A percentile compares a stretch with the other conserved stretches of the same genome.
Conservation (phyloP, 345 rosid species). For the Punica granatum region DNA sequence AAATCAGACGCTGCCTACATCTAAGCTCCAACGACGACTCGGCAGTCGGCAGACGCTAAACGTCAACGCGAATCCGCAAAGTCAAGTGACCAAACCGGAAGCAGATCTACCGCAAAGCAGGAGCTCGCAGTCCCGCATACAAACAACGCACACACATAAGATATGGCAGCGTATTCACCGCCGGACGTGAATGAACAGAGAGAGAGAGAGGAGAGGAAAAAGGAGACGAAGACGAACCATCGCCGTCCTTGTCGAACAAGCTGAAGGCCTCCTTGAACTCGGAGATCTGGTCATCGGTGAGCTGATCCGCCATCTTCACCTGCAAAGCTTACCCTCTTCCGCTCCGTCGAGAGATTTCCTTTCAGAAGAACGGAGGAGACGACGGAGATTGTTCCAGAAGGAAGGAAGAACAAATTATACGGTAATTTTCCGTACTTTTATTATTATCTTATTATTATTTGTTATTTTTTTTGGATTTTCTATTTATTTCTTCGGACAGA, state of each 20-base stretch:
- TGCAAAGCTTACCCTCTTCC: background rate
- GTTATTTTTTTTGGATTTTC: background rate
- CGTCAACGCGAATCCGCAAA: background rate
- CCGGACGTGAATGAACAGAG: background rate
- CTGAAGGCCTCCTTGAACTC: conserved; percentile 46
- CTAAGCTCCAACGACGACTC: background rate
- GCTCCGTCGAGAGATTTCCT: background rate
- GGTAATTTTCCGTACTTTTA: background rate
- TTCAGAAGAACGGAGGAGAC: background rate
- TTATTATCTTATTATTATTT: background rate
- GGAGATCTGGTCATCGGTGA: conserved; percentile 41
- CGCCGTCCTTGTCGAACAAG: conserved; percentile 42
- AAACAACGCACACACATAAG: background rate
- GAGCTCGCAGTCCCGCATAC: background rate
- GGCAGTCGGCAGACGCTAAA: background rate
- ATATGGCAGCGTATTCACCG: too few relatives aligned
- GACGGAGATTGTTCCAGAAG: background rate
- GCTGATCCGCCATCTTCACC: conserved; percentile 32
- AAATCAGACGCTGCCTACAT: background rate
- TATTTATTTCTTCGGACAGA: conserved; percentile 5
- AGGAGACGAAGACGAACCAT: conserved; percentile 31
- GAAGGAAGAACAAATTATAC: background rate
- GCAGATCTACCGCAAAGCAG: background rate
- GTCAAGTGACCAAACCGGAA: background rate
- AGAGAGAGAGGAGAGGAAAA: background rate